Percentiles rank a stretch among this genome's conserved stretches.
phyloP scores from a whole-genome alignment of 2,329 filamentous ascomycete genomes.

The Dactylellina drechsleri region DNA sequence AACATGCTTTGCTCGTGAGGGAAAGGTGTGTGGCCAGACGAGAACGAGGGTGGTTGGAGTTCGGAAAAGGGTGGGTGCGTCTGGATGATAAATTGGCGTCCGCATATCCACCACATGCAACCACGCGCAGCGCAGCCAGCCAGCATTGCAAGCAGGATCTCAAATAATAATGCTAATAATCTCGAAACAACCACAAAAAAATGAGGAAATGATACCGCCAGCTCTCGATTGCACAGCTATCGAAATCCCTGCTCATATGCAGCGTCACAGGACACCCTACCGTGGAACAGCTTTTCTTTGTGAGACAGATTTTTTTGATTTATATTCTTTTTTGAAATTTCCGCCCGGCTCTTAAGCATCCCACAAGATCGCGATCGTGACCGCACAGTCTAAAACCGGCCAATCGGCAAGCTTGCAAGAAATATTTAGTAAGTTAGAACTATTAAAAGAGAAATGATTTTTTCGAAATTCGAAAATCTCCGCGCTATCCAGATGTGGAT shows the following conservation, averaged over 20 bases:
- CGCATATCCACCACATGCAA: conserved; percentile 1
- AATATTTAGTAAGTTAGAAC: neutral
- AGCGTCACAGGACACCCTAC: neutral
- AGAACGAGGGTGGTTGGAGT: conserved; percentile 14
- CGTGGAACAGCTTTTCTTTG: conserved; percentile 1
- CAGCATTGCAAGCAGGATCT: neutral
- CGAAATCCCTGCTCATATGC: neutral
- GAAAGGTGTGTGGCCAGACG: conserved; percentile 36
- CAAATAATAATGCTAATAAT: neutral
- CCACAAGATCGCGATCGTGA: conserved; percentile 1
- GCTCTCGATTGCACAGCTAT: neutral
- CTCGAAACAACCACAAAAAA: neutral
- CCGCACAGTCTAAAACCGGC: conserved; percentile 5
- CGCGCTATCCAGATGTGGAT: neutral
- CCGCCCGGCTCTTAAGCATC: too few relatives aligned
- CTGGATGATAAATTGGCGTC: conserved; percentile 22
- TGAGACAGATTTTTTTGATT: neutral
- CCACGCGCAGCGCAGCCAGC: neutral
- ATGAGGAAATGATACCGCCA: neutral
- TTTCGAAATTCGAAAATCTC: neutral
- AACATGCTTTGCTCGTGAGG: neutral
- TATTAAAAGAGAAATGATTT: conserved; percentile 7
- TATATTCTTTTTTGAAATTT: neutral
- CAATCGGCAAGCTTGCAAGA: neutral
- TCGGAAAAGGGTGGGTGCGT: conserved; percentile 48